phyloP scores from a whole-genome alignment of 2,329 filamentous ascomycete species.

The Colletotrichum sp. region DNA sequence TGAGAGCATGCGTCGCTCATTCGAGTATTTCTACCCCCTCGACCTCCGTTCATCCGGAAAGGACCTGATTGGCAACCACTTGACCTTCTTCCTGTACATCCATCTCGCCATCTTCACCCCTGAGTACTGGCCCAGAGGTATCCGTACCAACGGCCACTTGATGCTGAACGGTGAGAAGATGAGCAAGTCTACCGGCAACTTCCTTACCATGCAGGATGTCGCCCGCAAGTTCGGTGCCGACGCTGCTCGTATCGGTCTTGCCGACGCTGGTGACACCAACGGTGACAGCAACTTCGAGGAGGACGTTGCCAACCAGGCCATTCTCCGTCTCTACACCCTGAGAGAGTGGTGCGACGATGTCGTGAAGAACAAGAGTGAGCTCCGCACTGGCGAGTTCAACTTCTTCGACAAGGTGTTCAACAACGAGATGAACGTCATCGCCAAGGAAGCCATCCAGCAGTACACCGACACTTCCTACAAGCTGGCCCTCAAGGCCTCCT shows the following conservation, averaged over 20 bases:
- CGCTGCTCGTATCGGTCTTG: constrained; percentile 87
- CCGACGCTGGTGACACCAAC: constrained; percentile 92
- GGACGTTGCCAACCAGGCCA: constrained; percentile 88
- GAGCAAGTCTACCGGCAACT: constrained; percentile 97
- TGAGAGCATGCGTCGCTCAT: constrained; percentile 84
- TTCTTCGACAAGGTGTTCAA: constrained; percentile 91
- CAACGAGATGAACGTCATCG: constrained; percentile 88
- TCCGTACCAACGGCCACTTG: constrained; percentile 91
- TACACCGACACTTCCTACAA: constrained; percentile 62
- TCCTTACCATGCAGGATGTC: constrained; percentile 86
- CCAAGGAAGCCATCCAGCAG: constrained; percentile 78
- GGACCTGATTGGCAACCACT: constrained; percentile 90
- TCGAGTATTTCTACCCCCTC: constrained; percentile 96
- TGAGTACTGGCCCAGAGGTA: constrained; percentile 85
- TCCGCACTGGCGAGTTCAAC: constrained; percentile 78
- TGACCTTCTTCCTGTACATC: constrained; percentile 88
- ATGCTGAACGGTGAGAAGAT: constrained; percentile 98
- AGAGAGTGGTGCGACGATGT: constrained; percentile 90
- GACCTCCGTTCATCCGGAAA: constrained; percentile 90
- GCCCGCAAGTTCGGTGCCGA: constrained; percentile 95
- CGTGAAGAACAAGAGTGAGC: constrained; percentile 70
- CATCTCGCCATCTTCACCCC: constrained; percentile 88
- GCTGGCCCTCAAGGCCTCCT: constrained; percentile 81
- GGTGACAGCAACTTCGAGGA: constrained; percentile 98
- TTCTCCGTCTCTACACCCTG: constrained; percentile 76